Evolutionary conservation across 148 eudicot species (phyloP).

Genomic region (Heliosperma pusillum): DNA sequence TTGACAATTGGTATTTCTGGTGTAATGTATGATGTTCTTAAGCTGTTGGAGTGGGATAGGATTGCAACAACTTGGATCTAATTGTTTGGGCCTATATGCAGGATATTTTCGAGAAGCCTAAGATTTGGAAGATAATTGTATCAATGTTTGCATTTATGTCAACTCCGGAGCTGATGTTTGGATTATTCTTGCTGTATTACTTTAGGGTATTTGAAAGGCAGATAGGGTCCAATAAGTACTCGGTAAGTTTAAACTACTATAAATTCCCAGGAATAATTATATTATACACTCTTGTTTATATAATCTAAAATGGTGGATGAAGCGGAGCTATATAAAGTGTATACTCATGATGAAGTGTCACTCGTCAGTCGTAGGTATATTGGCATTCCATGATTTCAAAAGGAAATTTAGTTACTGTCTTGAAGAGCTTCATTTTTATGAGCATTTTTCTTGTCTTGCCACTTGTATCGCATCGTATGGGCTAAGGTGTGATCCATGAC

Average conservation of each 20-base stretch:
- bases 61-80: background rate
- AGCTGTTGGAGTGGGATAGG: too few relatives aligned
- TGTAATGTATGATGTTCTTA: too few relatives aligned
- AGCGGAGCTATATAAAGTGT: background rate
- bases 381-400: too few relatives aligned
- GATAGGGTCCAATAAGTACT: slow-evolving; percentile 90
- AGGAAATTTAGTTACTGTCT: too few relatives aligned
- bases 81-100: slow-evolving; percentile 26
- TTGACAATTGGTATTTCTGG: too few relatives aligned
- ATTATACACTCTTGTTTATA: background rate
- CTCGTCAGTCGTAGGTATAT: too few relatives aligned
- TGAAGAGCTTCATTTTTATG: too few relatives aligned
- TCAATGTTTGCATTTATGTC: slow-evolving; percentile 81
- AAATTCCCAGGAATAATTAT: background rate
- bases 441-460: too few relatives aligned
- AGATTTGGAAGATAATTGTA: slow-evolving; percentile 75
- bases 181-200: slow-evolving; percentile 80
- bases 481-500: background rate
- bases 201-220: slow-evolving; percentile 97
- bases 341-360: too few relatives aligned
- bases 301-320: background rate
- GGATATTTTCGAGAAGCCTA: slow-evolving; percentile 81
- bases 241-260: slow-evolving; percentile 46
- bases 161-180: slow-evolving; percentile 86
- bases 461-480: background rate